Conservation (phyloP, 768 basidiomycete species). For the Russula virescens region DNA sequence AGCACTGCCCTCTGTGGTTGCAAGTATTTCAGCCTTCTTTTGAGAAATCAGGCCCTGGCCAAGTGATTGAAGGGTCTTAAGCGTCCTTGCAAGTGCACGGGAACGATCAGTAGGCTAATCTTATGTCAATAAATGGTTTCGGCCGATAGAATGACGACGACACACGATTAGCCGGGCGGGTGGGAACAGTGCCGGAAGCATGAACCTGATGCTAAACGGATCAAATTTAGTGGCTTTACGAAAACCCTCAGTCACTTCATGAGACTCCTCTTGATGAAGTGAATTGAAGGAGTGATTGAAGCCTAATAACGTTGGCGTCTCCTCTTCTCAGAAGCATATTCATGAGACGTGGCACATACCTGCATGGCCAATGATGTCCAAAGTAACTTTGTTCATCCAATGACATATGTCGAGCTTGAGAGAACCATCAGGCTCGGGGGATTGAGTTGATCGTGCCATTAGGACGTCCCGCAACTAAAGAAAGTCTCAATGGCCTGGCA, state of each 20-base stretch:
- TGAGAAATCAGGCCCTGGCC: constrained; percentile 30
- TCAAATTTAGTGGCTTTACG: constrained; percentile 10
- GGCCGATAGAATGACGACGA: neutral
- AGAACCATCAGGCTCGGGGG: constrained; percentile 5
- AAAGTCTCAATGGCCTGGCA: neutral
- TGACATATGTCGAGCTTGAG: neutral
- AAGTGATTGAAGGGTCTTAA: constrained; percentile 26
- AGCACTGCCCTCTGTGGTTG: constrained; percentile 25
- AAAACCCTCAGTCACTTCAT: constrained; percentile 11
- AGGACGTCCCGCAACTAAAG: constrained; percentile 12
- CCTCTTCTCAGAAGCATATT: neutral
- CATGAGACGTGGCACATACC: neutral
- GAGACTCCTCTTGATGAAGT: neutral
- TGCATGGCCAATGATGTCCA: constrained; percentile 19
- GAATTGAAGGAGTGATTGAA: constrained; percentile 19
- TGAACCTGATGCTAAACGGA: constrained; percentile 10
- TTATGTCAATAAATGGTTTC: neutral
- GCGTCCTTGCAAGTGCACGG: constrained; percentile 1
- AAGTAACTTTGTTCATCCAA: constrained; percentile 18
- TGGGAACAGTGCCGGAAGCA: constrained; percentile 7
- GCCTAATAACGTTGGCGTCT: neutral
- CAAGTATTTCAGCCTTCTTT: constrained; percentile 33
- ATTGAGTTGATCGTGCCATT: neutral
- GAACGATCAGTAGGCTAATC: constrained; percentile 11
- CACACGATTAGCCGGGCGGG: constrained; percentile 13